These are phyloP conservation scores for Cairneyella variabilis DNA, from an alignment of 495 filamentous ascomycete species.

Conservation along the genomic window DNA sequence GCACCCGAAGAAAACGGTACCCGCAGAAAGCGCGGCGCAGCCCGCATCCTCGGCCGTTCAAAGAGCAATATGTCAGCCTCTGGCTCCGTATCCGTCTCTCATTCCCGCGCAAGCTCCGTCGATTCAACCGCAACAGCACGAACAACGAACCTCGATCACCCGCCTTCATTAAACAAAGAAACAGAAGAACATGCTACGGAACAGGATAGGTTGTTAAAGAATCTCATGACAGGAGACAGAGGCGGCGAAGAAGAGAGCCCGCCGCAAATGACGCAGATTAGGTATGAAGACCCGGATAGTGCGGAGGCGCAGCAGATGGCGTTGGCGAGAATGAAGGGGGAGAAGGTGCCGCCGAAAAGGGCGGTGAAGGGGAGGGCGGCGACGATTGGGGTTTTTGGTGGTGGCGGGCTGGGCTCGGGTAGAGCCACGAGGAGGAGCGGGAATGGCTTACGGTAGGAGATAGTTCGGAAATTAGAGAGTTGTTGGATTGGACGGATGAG, in stretches of 20 bases:
- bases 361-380: constrained; percentile 19
- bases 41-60: constrained; percentile 45
- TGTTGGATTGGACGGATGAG: too few relatives aligned
- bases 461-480: constrained; percentile 1
- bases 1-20: neutral
- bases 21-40: constrained; percentile 32
- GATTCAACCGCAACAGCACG: constrained; percentile 21
- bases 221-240: constrained; percentile 13
- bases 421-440: constrained; percentile 11
- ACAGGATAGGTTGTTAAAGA: too few relatives aligned
- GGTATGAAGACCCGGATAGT: constrained; percentile 44
- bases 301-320: constrained; percentile 29
- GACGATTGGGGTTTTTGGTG: constrained; percentile 29
- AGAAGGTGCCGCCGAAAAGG: constrained; percentile 10
- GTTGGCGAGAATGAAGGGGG: constrained; percentile 32
- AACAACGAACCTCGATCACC: constrained; percentile 6
- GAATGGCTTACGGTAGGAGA: neutral
- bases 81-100: neutral
- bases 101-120: constrained; percentile 24
- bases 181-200: too few relatives aligned
- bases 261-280: constrained; percentile 37
- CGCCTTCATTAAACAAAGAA: constrained; percentile 19
- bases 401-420: constrained; percentile 19
- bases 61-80: constrained; percentile 44
- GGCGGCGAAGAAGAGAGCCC: constrained; percentile 18